Evolutionary conservation across 2,329 filamentous ascomycete species (phyloP).

Genomic region (Hypomyces perniciosus): DNA sequence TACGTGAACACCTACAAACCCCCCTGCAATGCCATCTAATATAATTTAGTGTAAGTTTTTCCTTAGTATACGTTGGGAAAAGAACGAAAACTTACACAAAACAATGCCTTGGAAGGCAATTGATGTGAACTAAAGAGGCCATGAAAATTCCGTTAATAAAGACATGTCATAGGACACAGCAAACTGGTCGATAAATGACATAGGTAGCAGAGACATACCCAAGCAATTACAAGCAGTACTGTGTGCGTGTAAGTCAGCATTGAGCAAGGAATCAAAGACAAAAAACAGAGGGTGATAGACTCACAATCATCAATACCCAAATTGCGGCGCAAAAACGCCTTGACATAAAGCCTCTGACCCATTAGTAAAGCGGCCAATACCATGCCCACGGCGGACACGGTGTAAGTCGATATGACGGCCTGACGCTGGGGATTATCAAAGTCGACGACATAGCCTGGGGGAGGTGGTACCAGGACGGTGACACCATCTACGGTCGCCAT

Average conservation of each 20-base stretch:
- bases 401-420: slow-evolving; percentile 19
- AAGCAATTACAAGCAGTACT: too few relatives aligned
- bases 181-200: too few relatives aligned
- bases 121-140: too few relatives aligned
- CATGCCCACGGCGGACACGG: slow-evolving; percentile 16
- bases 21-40: slow-evolving; percentile 23
- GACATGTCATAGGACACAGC: too few relatives aligned
- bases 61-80: slow-evolving; percentile 3
- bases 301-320: slow-evolving; percentile 23
- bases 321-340: slow-evolving; percentile 18
- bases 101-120: too few relatives aligned
- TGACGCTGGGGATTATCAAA: slow-evolving; percentile 27
- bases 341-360: slow-evolving; percentile 23
- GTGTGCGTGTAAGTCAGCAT: too few relatives aligned
- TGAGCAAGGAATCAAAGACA: neutral
- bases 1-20: slow-evolving; percentile 23
- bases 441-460: slow-evolving; percentile 28
- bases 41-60: slow-evolving; percentile 5
- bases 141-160: too few relatives aligned
- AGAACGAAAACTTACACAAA: slow-evolving; percentile 9
- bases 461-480: slow-evolving; percentile 17
- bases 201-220: too few relatives aligned
- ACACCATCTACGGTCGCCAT: slow-evolving; percentile 18
- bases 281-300: slow-evolving; percentile 10
- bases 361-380: slow-evolving; percentile 19